Base-by-base conservation (phyloP, 441 rosid genomes). In the Eutrema salsugineum region DNA sequence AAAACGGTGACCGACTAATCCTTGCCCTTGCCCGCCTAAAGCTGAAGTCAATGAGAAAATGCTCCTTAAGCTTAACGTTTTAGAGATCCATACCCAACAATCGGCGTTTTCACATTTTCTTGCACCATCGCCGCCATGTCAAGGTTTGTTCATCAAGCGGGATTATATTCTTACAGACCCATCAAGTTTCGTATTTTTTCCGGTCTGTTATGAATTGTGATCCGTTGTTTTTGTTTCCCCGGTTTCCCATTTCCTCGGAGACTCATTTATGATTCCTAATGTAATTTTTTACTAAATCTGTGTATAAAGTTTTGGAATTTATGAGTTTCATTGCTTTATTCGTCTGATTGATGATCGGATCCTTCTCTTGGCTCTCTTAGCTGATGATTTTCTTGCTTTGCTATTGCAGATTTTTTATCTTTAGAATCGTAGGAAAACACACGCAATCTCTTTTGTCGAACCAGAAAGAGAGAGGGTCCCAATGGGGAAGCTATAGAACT, bases 381-480 rank as follows among this genome's bases (percentile, higher is more conserved):
- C 53, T 69, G 14, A 28, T 63, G 0, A 6, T 22, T 68, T n/a
- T 24, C 2, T 53, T 61, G 15, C 35, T 65, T 35, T 51, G 84
- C 88, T 57, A 36, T 50, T 84, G 84, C 88, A 93, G 98, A 64
- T 68, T 81, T 83, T 78, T 88, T 76, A 80, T 71, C 38, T 69
- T 72, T 80, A 83, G 78, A 48, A 79, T 73, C 63, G 66, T 88
- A 78, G 83, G 81, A 75, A 87, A 79, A 70, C 81, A 66, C 63
- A 82, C 44, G 4, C 63, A 70, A 38, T 83, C 81, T 19, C 24
- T 80, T 68, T 16, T 81, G 32, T 54, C 70, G 40, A 81, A 70
- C 17, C 81, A 43, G 59, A 76, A 79, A 60, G 78, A 70, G 20
- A 73, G 44, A 55, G 75, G 5, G 5, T 64, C 77, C 4, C 88